A percentile compares a stretch with the other conserved stretches of the same genome.
These are phyloP conservation scores for Neoboletus subvelutipes DNA, from an alignment of 768 basidiomycete species.

Conservation along the genomic window DNA sequence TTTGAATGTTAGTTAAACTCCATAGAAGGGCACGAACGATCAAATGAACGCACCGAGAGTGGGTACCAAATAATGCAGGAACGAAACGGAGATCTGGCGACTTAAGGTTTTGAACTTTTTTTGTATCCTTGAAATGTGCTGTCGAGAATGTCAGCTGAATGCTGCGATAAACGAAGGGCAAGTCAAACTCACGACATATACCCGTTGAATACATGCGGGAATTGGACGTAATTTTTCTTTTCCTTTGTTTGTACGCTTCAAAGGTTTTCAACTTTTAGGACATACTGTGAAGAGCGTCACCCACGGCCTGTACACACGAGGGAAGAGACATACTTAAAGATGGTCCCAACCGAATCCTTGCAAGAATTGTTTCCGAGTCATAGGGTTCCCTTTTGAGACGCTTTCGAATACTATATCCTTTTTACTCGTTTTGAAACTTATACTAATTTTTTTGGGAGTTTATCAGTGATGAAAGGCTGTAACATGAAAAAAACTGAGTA, in stretches of 20 bases:
- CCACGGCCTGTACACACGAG: no score
- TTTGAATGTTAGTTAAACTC: background rate
- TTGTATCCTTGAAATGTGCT: background rate
- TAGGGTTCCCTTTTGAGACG: background rate
- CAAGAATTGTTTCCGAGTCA: background rate
- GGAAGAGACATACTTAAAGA: background rate
- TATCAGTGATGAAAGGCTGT: background rate
- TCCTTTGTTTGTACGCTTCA: background rate
- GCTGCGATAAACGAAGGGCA: background rate
- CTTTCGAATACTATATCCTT: background rate
- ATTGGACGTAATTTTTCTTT: background rate
- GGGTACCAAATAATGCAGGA: background rate
- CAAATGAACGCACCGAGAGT: background rate
- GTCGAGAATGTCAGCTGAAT: background rate
- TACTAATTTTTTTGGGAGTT: slow-evolving; percentile 2
- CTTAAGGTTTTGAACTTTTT: background rate
- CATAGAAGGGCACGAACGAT: background rate
- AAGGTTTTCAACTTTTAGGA: background rate
- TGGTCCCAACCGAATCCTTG: background rate
- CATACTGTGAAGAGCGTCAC: background rate
- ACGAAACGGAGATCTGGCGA: background rate
- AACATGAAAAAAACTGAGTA: background rate
- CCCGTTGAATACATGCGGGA: background rate
- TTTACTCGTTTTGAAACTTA: background rate
- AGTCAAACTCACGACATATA: background rate